Evolutionary conservation across 2,329 filamentous ascomycete species (phyloP).

Genomic region (Diplodia corticola): DNA sequence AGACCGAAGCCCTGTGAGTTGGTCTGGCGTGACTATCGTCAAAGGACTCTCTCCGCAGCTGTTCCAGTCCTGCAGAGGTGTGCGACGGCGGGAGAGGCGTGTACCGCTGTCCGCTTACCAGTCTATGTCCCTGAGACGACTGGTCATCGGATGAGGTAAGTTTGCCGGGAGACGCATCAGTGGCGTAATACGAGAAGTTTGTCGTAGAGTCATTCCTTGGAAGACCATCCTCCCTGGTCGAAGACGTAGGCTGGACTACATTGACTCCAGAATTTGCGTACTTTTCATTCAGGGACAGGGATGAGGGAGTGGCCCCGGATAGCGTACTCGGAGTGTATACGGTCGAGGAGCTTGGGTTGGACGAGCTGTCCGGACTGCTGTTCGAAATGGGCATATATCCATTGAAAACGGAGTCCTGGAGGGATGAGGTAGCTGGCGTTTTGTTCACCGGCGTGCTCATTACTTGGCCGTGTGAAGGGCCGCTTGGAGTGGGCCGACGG

Average conservation of each 20-base stretch:
- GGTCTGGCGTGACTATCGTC: constrained; percentile 5
- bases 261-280: neutral
- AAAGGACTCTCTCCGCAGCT: constrained; percentile 26
- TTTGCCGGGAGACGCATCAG: constrained; percentile 34
- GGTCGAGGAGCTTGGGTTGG: constrained; percentile 8
- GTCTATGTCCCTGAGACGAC: constrained; percentile 32
- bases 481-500: neutral
- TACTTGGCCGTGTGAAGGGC: neutral
- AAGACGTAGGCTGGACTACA: neutral
- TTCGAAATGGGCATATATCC: constrained; percentile 6
- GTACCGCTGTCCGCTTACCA: constrained; percentile 46
- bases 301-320: neutral
- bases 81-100: constrained; percentile 29
- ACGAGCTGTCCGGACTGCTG: constrained; percentile 3
- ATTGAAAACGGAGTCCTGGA: neutral
- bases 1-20: neutral
- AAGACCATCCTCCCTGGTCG: neutral
- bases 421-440: neutral
- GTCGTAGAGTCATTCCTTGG: constrained; percentile 36
- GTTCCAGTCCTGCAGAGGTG: constrained; percentile 23
- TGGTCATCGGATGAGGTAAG: constrained; percentile 30
- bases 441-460: neutral
- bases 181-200: constrained; percentile 44
- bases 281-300: constrained; percentile 1
- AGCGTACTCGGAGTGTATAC: constrained; percentile 17